Evolutionary conservation across 2,329 filamentous ascomycete species (phyloP).

Genomic region (Neoscytalidium dimidiatum): DNA sequence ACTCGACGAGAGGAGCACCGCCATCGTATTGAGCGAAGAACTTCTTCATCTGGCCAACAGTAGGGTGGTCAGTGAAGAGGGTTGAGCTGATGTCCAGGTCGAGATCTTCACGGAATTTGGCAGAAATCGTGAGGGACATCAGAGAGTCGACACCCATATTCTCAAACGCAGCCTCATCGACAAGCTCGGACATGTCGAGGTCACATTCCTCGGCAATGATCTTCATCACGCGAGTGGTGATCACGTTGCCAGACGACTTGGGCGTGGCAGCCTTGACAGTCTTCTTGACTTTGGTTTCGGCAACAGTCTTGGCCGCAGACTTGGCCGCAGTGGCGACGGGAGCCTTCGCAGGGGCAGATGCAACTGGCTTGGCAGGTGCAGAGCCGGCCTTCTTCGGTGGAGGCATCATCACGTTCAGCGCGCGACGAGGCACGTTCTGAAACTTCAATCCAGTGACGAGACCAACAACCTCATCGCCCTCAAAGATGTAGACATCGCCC

Average conservation of each 20-base stretch:
- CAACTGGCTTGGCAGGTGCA: slow-evolving; percentile 37
- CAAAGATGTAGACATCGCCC: slow-evolving; percentile 63
- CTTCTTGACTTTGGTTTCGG: slow-evolving; percentile 31
- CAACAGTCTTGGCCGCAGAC: slow-evolving; percentile 29
- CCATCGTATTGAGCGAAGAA: slow-evolving; percentile 54
- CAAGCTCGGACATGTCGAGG: slow-evolving; percentile 59
- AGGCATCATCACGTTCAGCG: slow-evolving; percentile 68
- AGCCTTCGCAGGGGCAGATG: slow-evolving; percentile 37
- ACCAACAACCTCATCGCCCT: slow-evolving; percentile 60
- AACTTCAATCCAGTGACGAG: slow-evolving; percentile 66
- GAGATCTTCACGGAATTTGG: slow-evolving; percentile 63
- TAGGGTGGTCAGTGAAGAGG: slow-evolving; percentile 62
- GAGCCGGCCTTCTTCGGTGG: slow-evolving; percentile 52
- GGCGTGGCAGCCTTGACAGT: slow-evolving; percentile 48
- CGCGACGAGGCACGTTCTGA: slow-evolving; percentile 65
- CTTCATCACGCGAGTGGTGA: slow-evolving; percentile 58
- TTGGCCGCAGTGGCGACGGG: slow-evolving; percentile 44
- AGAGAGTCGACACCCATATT: slow-evolving; percentile 65
- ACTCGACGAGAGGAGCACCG: slow-evolving; percentile 36
- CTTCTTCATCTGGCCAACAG: slow-evolving; percentile 62
- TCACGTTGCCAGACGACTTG: slow-evolving; percentile 50
- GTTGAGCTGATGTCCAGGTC: slow-evolving; percentile 61
- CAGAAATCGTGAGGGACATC: slow-evolving; percentile 62
- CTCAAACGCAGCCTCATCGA: slow-evolving; percentile 62
- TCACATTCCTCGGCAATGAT: slow-evolving; percentile 69